Conservation (phyloP, 148 eudicot species). For the Vaccinium macrocarpon region DNA sequence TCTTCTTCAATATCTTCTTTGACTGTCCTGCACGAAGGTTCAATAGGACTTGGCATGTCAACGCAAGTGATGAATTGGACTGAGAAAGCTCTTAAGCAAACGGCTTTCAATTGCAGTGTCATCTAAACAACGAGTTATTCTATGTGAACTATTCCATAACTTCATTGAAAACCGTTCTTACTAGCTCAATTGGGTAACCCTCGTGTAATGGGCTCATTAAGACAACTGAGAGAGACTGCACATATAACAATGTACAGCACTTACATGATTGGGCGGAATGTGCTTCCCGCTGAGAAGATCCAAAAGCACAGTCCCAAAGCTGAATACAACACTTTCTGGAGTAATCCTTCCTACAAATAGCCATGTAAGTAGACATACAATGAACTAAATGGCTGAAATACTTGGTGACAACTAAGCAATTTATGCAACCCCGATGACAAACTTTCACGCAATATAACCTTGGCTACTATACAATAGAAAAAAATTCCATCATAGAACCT, state of each 20-base stretch:
- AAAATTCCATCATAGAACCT: not conserved
- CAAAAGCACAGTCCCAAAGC: no score
- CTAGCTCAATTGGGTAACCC: constrained; percentile 2
- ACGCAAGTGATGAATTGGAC: not conserved
- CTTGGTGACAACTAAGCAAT: not conserved
- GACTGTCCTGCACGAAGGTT: not conserved
- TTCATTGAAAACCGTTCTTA: not conserved
- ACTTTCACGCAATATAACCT: not conserved
- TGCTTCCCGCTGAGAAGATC: no score
- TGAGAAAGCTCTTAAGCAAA: not conserved
- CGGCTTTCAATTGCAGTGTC: not conserved
- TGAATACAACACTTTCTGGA: no score
- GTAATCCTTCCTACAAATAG: constrained; percentile 27
- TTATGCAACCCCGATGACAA: not conserved
- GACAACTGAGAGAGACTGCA: not conserved
- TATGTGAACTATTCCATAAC: not conserved
- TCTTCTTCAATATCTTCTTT: no score
- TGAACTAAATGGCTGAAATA: not conserved
- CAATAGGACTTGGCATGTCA: not conserved
- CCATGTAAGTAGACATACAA: not conserved
- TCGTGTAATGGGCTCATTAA: not conserved
- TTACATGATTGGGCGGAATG: no score
- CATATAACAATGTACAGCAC: not conserved
- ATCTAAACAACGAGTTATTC: constrained; percentile 7
- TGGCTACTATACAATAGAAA: not conserved